Percentiles rank a stretch among this genome's conserved stretches.
Conservation (phyloP, 75 land plant genomes). For the Cryptomeria japonica region DNA sequence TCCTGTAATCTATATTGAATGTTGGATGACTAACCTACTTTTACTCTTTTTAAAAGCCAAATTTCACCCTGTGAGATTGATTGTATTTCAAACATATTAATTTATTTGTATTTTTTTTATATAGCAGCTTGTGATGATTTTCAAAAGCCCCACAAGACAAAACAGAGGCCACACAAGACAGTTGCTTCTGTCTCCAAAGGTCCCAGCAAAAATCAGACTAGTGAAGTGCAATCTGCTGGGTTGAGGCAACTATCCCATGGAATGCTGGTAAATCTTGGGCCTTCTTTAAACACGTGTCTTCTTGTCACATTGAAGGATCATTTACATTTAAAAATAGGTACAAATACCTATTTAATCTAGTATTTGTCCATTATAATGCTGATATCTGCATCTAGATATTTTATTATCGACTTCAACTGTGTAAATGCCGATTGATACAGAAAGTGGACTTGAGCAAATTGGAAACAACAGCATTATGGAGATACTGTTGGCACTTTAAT, state of each 20-base stretch:
- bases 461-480: constrained; percentile 84
- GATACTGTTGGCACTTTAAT: constrained; percentile 86
- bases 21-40: background rate
- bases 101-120: background rate
- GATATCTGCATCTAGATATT: background rate
- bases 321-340: background rate
- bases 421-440: constrained; percentile 36
- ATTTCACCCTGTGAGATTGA: background rate
- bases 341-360: background rate
- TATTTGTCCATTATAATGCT: background rate
- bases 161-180: constrained; percentile 42
- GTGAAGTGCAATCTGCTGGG: constrained; percentile 52
- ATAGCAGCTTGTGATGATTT: constrained; percentile 63
- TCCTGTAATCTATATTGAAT: background rate
- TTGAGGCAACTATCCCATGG: constrained; percentile 36
- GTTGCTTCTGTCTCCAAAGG: constrained; percentile 44
- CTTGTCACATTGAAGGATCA: background rate
- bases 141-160: constrained; percentile 50
- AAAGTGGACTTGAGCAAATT: constrained; percentile 88
- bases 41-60: background rate
- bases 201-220: constrained; percentile 41
- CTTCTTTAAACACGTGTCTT: background rate
- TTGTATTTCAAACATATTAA: background rate
- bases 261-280: constrained; percentile 21
- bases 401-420: background rate